These are phyloP conservation scores for Lyophyllum atratum DNA, from an alignment of 768 basidiomycete species.

Conservation along the genomic window DNA sequence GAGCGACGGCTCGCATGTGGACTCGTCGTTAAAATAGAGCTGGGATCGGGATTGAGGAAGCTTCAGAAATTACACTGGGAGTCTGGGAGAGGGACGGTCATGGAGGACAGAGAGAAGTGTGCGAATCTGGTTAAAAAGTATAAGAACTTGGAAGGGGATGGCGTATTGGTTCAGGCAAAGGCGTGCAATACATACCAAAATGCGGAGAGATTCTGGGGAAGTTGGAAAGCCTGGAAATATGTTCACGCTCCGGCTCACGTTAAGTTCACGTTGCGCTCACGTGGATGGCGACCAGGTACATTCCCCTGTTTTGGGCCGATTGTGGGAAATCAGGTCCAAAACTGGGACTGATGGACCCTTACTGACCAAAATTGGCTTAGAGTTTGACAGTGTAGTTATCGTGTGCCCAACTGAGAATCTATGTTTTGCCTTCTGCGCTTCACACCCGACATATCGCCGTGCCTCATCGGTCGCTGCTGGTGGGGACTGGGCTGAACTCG, in stretches of 20 bases:
- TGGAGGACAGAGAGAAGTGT: no score
- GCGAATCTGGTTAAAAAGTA: no score
- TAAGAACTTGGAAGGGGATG: no score
- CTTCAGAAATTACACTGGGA: no score
- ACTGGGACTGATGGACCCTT: conserved; percentile 13
- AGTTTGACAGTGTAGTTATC: conserved; percentile 20
- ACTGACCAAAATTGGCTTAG: conserved; percentile 21
- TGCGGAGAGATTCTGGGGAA: background rate
- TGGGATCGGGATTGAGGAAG: background rate
- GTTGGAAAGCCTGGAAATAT: background rate
- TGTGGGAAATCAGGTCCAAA: conserved; percentile 25
- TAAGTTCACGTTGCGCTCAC: conserved; percentile 18
- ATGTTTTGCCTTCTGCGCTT: conserved; percentile 19
- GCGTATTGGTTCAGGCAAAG: no score
- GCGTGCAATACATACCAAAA: background rate
- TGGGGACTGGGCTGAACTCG: background rate
- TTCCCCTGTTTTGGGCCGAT: conserved; percentile 26
- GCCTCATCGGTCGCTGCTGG: conserved; percentile 1
- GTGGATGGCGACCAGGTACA: conserved; percentile 34
- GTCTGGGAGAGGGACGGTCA: no score
- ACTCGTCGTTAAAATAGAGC: background rate
- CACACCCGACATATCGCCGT: conserved; percentile 24
- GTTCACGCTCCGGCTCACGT: background rate
- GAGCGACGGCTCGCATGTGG: background rate
- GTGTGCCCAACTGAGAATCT: conserved; percentile 12